Evolutionary conservation across 2,329 filamentous ascomycete species (phyloP).

Genomic region (Hortaea werneckii): DNA sequence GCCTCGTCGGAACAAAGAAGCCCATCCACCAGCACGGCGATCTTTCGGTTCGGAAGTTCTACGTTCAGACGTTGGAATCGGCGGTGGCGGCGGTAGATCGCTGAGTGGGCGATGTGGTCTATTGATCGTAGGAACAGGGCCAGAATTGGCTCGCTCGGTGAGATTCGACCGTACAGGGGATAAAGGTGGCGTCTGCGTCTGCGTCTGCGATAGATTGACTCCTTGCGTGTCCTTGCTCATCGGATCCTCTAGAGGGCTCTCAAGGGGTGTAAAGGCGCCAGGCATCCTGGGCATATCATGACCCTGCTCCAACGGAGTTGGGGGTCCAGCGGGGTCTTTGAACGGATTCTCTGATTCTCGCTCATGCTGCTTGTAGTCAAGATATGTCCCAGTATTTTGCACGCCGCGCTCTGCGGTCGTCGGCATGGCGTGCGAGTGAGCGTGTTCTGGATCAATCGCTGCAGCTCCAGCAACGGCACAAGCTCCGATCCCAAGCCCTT

Average conservation of each 20-base stretch:
- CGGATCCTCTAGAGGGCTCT: constrained; percentile 36
- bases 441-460: constrained; percentile 2
- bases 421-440: not conserved
- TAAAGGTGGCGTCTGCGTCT: constrained; percentile 34
- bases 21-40: constrained; percentile 43
- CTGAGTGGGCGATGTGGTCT: constrained; percentile 5
- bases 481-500: constrained; percentile 23
- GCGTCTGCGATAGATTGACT: constrained; percentile 36
- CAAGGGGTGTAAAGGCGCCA: constrained; percentile 25
- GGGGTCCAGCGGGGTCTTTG: constrained; percentile 13
- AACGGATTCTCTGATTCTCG: constrained; percentile 18
- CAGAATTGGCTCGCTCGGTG: not conserved
- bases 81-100: constrained; percentile 15
- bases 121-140: too few relatives aligned
- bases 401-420: constrained; percentile 5
- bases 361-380: constrained; percentile 8
- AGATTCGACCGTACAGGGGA: constrained; percentile 16
- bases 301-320: constrained; percentile 3
- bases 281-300: not conserved
- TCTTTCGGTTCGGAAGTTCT: constrained; percentile 38
- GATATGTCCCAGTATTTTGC: constrained; percentile 17
- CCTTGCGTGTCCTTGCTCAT: constrained; percentile 40
- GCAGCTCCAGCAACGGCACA: not conserved
- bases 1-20: constrained; percentile 65
- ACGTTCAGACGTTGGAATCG: constrained; percentile 22